Base-by-base conservation (phyloP, 768 basidiomycete species). In the Xanthoconium stramineum region DNA sequence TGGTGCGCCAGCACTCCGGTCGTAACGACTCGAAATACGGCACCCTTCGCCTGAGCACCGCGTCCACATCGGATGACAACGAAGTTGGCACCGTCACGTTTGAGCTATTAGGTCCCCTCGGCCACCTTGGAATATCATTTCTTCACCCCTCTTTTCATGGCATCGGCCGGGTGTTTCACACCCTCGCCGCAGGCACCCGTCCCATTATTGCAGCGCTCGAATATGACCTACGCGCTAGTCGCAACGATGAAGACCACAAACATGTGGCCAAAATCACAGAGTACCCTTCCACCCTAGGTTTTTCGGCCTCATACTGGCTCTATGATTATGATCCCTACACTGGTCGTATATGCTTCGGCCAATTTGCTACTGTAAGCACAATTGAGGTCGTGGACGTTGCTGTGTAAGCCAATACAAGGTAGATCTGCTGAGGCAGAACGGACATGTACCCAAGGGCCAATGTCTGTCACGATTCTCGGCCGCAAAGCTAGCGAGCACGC, bases 141-240 rank as follows among this genome's bases (percentile, higher is more conserved):
- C 47, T 28, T 19, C 50, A 47, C 17, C 54, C 54, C 9, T 54
- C 65, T n/a, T 47, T 64, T 47, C 52, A 58, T 3, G 64, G 61
- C 1, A 33, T 42, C 13, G 56, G 65, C 3, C 52, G 65, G 14
- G 45, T 10, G 20, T 58, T 64, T 38, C 49, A 56, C 12, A 33
- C 19, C 19, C 3, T 0, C 1, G 24, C 17, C 6, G n/a, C 24
- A n/a, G 13, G 43, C 1, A 15, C 44, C 11, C n/a, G 20, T 8
- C 24, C 17, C 6, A 29, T 37, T 19, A 9, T 63, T 6, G 45
- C 52, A 7, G 54, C 19, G 20, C 28, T 66, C 19, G 53, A 63
- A 33, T 65, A 56, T 10, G 44, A 66, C 39, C 20, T 65, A 10
- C 56, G 28, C 28, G n/a, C 14, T 3, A 35, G 36, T 15, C 6